These are phyloP conservation scores for Cochlearia excelsa DNA, from an alignment of 345 rosid species.

Conservation along the genomic window DNA sequence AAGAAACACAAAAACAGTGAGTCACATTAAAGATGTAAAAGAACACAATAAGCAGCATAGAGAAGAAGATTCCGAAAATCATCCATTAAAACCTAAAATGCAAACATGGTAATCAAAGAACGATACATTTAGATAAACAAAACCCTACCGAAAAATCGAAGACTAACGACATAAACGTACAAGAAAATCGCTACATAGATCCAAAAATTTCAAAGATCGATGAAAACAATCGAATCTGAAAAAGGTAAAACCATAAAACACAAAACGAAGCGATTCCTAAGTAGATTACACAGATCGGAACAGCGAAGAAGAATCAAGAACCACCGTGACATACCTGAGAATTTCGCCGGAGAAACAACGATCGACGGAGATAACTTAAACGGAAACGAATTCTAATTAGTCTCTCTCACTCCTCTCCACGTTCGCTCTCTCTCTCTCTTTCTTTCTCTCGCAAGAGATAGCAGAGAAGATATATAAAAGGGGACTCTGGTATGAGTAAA, in stretches of 20 bases:
- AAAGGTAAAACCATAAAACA: conserved; percentile 1
- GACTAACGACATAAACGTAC: neutral
- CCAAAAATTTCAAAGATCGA: conserved; percentile 22
- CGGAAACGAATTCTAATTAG: conserved; percentile 22
- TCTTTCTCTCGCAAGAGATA: neutral
- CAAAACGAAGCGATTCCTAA: conserved; percentile 10
- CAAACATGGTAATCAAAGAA: neutral
- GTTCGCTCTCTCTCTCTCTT: neutral
- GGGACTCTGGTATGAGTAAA: neutral
- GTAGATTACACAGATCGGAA: conserved; percentile 18
- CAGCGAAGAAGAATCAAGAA: conserved; percentile 9
- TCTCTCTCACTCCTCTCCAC: conserved; percentile 6
- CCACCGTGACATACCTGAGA: conserved; percentile 15
- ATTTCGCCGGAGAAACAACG: conserved; percentile 16
- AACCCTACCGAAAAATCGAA: conserved; percentile 16
- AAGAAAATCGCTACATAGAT: conserved; percentile 11
- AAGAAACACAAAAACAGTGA: neutral
- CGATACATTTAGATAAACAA: neutral
- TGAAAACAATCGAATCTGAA: neutral
- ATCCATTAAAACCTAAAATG: too few species aligned
- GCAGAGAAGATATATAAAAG: neutral
- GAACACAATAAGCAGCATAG: neutral
- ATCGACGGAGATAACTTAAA: conserved; percentile 11
- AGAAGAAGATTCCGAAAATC: too few species aligned
- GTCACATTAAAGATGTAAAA: neutral